phyloP scores from a whole-genome alignment of 257 asterid genomes.

The Plantago ovata region DNA sequence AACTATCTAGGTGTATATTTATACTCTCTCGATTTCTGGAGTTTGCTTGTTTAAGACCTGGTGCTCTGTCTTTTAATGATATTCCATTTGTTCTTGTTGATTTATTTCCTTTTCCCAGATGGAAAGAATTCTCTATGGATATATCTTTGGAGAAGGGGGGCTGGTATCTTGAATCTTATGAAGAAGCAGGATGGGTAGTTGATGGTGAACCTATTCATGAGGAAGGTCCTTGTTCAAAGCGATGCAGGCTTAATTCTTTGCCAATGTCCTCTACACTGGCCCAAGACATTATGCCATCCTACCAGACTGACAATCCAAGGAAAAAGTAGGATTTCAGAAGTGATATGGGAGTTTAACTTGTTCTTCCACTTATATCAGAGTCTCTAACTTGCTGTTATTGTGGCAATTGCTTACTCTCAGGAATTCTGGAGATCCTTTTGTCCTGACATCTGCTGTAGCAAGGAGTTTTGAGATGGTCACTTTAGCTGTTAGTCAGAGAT shows the following conservation, averaged over 20 bases:
- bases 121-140: conserved; percentile 80
- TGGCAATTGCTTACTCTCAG: conserved; percentile 30
- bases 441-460: conserved; percentile 58
- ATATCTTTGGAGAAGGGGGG: conserved; percentile 70
- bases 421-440: conserved; percentile 46
- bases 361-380: too few relatives aligned
- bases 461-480: conserved; percentile 77
- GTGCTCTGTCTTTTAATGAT: background rate
- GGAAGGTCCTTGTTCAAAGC: conserved; percentile 22
- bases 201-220: conserved; percentile 21
- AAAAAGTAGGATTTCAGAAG: conserved; percentile 35
- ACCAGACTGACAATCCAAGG: conserved; percentile 21
- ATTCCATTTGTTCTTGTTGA: background rate
- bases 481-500: conserved; percentile 80
- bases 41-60: background rate
- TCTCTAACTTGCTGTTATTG: conserved; percentile 10
- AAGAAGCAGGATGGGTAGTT: conserved; percentile 23
- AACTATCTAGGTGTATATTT: too few relatives aligned
- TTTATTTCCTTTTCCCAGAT: conserved; percentile 43
- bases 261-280: conserved; percentile 24
- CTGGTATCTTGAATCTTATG: conserved; percentile 55
- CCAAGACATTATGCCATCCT: conserved; percentile 25
- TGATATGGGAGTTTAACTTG: background rate
- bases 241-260: conserved; percentile 22
- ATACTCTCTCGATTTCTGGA: background rate